Conservation (phyloP, 2,329 filamentous ascomycete species). For the Fonsecaea multimorphosa region DNA sequence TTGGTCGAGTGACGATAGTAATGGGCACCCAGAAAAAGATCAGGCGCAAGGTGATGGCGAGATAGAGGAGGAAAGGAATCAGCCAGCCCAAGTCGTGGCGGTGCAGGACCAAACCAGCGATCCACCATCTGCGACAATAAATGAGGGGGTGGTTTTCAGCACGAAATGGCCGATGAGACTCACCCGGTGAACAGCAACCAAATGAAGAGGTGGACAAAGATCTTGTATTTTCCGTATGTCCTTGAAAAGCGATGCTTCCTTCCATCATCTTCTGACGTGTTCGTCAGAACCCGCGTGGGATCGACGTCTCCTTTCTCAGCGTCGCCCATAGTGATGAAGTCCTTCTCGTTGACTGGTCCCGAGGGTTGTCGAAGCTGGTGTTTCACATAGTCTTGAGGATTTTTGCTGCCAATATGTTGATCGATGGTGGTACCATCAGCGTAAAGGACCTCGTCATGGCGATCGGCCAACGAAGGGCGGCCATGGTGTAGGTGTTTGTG, state of each 20-base stretch:
- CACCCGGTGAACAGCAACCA: conserved; percentile 39
- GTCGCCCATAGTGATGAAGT: conserved; percentile 41
- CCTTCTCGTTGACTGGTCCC: conserved; percentile 39
- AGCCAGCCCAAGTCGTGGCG: conserved; percentile 80
- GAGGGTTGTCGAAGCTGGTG: conserved; percentile 42
- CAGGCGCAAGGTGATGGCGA: conserved; percentile 74
- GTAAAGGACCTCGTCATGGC: conserved; percentile 57
- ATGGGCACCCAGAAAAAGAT: conserved; percentile 76
- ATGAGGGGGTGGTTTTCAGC: not conserved
- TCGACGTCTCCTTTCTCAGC: conserved; percentile 52
- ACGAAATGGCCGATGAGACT: not conserved
- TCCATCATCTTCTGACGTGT: conserved; percentile 45
- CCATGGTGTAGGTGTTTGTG: conserved; percentile 51
- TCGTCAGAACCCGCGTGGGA: conserved; percentile 38
- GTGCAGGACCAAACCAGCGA: conserved; percentile 74
- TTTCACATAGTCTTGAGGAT: conserved; percentile 51
- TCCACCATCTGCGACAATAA: conserved; percentile 67
- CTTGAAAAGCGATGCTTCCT: conserved; percentile 44
- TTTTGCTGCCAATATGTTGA: conserved; percentile 46
- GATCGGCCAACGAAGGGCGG: conserved; percentile 45
- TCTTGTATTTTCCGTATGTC: conserved; percentile 56
- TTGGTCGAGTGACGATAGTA: conserved; percentile 68
- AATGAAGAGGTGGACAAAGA: conserved; percentile 53
- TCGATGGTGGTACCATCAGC: conserved; percentile 52
- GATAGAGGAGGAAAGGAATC: conserved; percentile 81